Evolutionary conservation across 257 asterid species (phyloP), one percentile per base, ranked within the genome.

Genomic region (Galeopsis tetrahit): DNA sequence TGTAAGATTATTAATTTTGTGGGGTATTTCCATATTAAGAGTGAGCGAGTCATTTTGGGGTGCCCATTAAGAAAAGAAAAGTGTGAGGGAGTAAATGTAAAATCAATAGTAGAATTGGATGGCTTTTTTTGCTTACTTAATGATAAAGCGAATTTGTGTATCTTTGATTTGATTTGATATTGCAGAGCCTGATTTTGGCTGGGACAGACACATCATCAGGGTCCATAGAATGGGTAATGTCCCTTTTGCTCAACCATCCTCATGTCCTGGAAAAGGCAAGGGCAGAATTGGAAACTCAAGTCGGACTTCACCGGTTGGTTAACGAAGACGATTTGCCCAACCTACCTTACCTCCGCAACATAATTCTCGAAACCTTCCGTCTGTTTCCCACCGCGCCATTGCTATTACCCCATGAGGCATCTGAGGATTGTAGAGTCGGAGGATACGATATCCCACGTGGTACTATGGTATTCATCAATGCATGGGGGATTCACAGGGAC

Each of bases 401-500:
- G 63, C 71, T 81, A 0, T 3, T 81, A 3, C 74, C 80, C 15
- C 82, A 46, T n/a, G 61, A 38, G 72, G 59, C 85, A 7, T 67
- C 81, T 35, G 13, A 43, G 3, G 81, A 74, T 7, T 81, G 82
- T 36, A 70, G 6, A 8, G 3, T 81, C n/a, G 82, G 79, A 36
- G 85, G 68, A 66, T 81, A 75, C 10, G 77, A 81, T 11, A 28
- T 81, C 6, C 85, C 83, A 3, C 52, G 57, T 3, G 81, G 72
- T n/a, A 78, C 83, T 0, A 38, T 71, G 0, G 15, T 81, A 10
- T 72, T 71, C 2, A 68, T 72, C 6, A 78, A 81, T 4, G 76
- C 77, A 0, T 81, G 85, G 85, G 82, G 79, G 2, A 71, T 81
- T 34, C 80, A 81, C 6, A 44, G 81, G 63, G 85, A 81, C 28